Percentiles rank a stretch among this genome's conserved stretches.
Evolutionary conservation across 192 early-diverging fungal species (phyloP).

Genomic region (Linnemannia schmuckeri): DNA sequence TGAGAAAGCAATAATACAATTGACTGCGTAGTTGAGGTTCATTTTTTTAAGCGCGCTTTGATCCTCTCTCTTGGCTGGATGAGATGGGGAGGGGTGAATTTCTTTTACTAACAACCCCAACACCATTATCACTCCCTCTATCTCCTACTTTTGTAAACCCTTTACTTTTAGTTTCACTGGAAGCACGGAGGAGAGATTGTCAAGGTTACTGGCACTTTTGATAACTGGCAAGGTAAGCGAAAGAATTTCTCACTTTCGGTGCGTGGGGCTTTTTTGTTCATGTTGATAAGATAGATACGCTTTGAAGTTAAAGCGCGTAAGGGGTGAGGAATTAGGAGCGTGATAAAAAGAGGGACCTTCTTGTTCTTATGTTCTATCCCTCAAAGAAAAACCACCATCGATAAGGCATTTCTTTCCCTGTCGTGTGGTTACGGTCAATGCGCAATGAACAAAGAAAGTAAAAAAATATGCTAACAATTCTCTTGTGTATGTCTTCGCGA

Average conservation of each 20-base stretch:
- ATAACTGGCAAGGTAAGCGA: slow-evolving; percentile 54
- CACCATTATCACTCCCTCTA: background rate
- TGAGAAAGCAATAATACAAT: background rate
- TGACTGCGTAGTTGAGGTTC: background rate
- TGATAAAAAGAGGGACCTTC: background rate
- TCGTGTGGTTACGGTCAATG: background rate
- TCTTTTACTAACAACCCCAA: background rate
- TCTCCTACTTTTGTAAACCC: background rate
- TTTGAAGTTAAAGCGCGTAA: background rate
- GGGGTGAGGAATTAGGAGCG: background rate
- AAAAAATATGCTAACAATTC: background rate
- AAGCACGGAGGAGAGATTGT: slow-evolving; percentile 54
- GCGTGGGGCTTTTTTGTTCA: background rate
- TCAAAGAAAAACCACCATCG: background rate
- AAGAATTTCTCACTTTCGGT: too few species aligned
- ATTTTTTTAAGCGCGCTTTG: background rate
- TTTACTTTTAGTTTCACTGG: slow-evolving; percentile 50
- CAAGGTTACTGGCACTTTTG: slow-evolving; percentile 57
- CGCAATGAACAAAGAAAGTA: background rate
- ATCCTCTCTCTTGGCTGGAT: background rate
- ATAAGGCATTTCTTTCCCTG: background rate
- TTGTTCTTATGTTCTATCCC: background rate
- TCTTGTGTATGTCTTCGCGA: background rate
- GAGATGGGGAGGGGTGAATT: background rate
- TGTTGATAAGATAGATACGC: background rate